A percentile compares a stretch with the other conserved stretches of the same genome.
Evolutionary conservation across 352 stramenopile genomes (phyloP).

Genomic region (Pythium chondricola): DNA sequence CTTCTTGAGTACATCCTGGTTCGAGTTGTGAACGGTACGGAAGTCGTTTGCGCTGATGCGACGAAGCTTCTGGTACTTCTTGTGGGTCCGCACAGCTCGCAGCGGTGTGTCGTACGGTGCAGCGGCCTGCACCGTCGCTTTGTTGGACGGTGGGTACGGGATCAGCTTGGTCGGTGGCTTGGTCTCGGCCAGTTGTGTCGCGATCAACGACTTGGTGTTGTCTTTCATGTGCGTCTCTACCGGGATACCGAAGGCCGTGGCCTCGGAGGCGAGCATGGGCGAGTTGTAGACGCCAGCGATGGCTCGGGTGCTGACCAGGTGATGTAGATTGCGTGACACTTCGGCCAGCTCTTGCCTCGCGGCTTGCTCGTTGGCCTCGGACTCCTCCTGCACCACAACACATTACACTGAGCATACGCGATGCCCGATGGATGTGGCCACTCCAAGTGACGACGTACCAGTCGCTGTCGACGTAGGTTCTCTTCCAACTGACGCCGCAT

Average conservation of each 20-base stretch:
- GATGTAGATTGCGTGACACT: slow-evolving; percentile 55
- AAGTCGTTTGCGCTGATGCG: slow-evolving; percentile 40
- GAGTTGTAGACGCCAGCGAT: slow-evolving; percentile 64
- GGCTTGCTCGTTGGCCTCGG: slow-evolving; percentile 24
- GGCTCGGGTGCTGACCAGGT: slow-evolving; percentile 48
- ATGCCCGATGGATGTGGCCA: not conserved
- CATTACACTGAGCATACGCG: too few relatives aligned
- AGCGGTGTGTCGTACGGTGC: slow-evolving; percentile 34
- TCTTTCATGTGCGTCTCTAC: slow-evolving; percentile 55
- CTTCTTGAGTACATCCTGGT: slow-evolving; percentile 29
- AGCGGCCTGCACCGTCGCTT: slow-evolving; percentile 40
- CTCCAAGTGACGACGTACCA: slow-evolving; percentile 9
- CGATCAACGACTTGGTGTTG: slow-evolving; percentile 41
- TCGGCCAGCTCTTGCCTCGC: slow-evolving; percentile 38
- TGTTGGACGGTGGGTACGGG: slow-evolving; percentile 51
- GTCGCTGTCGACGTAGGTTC: slow-evolving; percentile 34
- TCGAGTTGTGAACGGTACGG: slow-evolving; percentile 38
- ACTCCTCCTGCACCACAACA: slow-evolving; percentile 23
- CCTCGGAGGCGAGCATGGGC: slow-evolving; percentile 24
- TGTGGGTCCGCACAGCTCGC: slow-evolving; percentile 41
- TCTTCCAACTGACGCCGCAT: slow-evolving; percentile 41
- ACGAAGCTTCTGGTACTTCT: slow-evolving; percentile 57
- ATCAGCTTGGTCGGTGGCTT: slow-evolving; percentile 33
- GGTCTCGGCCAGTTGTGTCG: slow-evolving; percentile 19
- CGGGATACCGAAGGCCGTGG: slow-evolving; percentile 48